phyloP scores from a whole-genome alignment of 495 filamentous ascomycete genomes.

The Xylaria cubensis region DNA sequence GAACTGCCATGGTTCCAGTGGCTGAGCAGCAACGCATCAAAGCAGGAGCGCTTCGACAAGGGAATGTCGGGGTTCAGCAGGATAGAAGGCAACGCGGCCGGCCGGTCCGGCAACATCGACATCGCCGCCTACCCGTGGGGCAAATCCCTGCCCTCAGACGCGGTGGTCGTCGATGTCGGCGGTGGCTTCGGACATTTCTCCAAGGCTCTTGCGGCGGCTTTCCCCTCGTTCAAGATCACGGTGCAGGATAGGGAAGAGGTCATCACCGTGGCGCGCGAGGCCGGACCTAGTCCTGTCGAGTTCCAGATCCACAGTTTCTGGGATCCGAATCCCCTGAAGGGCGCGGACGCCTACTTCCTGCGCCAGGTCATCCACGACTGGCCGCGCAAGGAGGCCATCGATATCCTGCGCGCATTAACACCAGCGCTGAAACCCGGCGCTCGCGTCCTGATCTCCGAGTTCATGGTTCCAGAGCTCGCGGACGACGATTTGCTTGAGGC shows the following conservation, averaged over 20 bases:
- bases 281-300: background rate
- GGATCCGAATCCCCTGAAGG: slow-evolving; percentile 30
- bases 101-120: background rate
- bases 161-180: background rate
- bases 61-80: background rate
- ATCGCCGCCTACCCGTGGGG: background rate
- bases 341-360: slow-evolving; percentile 60
- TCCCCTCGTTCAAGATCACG: background rate
- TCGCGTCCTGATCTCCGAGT: slow-evolving; percentile 53
- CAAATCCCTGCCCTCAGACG: background rate
- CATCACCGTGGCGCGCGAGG: background rate
- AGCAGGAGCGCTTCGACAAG: background rate
- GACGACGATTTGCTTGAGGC: background rate
- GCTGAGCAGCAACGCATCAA: background rate
- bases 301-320: slow-evolving; percentile 13
- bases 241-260: background rate
- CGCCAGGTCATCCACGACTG: slow-evolving; percentile 59
- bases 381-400: slow-evolving; percentile 38
- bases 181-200: background rate
- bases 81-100: background rate
- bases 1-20: background rate
- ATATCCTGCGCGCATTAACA: slow-evolving; percentile 50
- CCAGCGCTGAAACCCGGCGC: slow-evolving; percentile 47
- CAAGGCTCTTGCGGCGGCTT: background rate
- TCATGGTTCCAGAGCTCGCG: slow-evolving; percentile 37